Percentiles rank a stretch among this genome's conserved stretches.
Evolutionary conservation across 371 early-diverging fungal genomes (phyloP).

Genomic region (Thermomucor indicae-seudaticae): DNA sequence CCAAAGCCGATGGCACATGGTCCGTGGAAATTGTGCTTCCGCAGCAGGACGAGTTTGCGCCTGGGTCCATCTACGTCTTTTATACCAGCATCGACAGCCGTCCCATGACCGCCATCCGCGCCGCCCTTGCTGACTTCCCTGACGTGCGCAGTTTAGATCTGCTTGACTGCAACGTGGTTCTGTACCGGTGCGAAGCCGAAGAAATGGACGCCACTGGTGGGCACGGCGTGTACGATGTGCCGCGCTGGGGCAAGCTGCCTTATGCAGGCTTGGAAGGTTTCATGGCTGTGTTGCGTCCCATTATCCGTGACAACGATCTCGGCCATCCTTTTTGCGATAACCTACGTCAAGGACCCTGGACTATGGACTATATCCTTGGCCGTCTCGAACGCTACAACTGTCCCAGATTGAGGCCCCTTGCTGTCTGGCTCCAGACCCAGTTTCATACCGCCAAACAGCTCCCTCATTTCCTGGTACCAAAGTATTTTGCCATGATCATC

Average conservation of each 20-base stretch:
- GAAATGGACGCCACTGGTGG: slow-evolving; percentile 73
- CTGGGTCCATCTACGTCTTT: slow-evolving; percentile 70
- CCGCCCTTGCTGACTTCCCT: slow-evolving; percentile 41
- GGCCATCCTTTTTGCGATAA: slow-evolving; percentile 92
- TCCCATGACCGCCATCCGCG: slow-evolving; percentile 32
- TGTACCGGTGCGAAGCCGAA: slow-evolving; percentile 85
- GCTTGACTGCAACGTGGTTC: slow-evolving; percentile 73
- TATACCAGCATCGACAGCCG: slow-evolving; percentile 60
- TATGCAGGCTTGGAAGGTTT: slow-evolving; percentile 96
- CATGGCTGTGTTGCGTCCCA: slow-evolving; percentile 67
- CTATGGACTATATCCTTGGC: slow-evolving; percentile 78
- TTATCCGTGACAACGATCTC: slow-evolving; percentile 82
- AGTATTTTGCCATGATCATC: slow-evolving; percentile 86
- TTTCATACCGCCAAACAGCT: slow-evolving; percentile 62
- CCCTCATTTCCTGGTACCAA: slow-evolving; percentile 85
- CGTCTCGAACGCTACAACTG: slow-evolving; percentile 62
- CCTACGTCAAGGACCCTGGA: slow-evolving; percentile 89
- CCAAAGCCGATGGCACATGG: slow-evolving; percentile 43
- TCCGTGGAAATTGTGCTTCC: slow-evolving; percentile 61
- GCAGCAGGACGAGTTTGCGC: slow-evolving; percentile 55
- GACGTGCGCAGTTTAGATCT: slow-evolving; percentile 45
- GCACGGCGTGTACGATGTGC: slow-evolving; percentile 82
- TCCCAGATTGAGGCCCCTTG: slow-evolving; percentile 27
- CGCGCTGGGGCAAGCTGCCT: slow-evolving; percentile 71
- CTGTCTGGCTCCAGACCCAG: slow-evolving; percentile 74